Conservation (phyloP, 2,329 filamentous ascomycete species). For the Ophiosphaerella korrae region DNA sequence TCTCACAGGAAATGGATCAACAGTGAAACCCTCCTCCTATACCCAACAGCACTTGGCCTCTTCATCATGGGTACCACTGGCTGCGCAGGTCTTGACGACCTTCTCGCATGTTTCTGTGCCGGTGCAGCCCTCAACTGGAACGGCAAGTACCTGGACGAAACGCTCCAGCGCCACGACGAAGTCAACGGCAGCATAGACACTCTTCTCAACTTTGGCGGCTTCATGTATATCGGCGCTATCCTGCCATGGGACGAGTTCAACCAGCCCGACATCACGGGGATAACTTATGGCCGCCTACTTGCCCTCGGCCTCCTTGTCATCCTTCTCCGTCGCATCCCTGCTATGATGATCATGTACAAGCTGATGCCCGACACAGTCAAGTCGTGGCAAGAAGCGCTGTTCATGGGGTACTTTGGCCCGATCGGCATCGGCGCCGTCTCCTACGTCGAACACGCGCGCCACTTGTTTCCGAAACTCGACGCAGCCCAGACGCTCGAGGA, state of each 20-base stretch:
- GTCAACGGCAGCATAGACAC: slow-evolving; percentile 65
- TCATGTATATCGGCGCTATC: slow-evolving; percentile 63
- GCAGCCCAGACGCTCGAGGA: slow-evolving; percentile 48
- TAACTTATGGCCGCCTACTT: slow-evolving; percentile 58
- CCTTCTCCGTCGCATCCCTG: slow-evolving; percentile 62
- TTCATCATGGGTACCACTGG: slow-evolving; percentile 65
- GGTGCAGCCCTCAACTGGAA: slow-evolving; percentile 67
- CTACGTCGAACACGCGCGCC: slow-evolving; percentile 54
- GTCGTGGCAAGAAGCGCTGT: slow-evolving; percentile 63
- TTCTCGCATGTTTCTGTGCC: slow-evolving; percentile 65
- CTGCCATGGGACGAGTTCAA: slow-evolving; percentile 63
- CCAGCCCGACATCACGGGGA: slow-evolving; percentile 58
- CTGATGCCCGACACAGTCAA: slow-evolving; percentile 59
- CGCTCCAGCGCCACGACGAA: slow-evolving; percentile 62
- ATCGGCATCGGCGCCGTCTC: slow-evolving; percentile 53
- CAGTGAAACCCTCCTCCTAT: slow-evolving; percentile 59
- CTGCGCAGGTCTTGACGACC: slow-evolving; percentile 61
- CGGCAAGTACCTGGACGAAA: slow-evolving; percentile 62
- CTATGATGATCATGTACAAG: slow-evolving; percentile 60
- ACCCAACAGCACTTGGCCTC: slow-evolving; percentile 54
- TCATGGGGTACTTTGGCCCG: slow-evolving; percentile 63
- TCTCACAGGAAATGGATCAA: slow-evolving; percentile 54
- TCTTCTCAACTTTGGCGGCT: slow-evolving; percentile 64
- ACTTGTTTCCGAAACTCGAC: slow-evolving; percentile 50
- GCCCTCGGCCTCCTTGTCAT: slow-evolving; percentile 60